Base-by-base conservation (phyloP, 495 filamentous ascomycete species). In the Apodospora peruviana region DNA sequence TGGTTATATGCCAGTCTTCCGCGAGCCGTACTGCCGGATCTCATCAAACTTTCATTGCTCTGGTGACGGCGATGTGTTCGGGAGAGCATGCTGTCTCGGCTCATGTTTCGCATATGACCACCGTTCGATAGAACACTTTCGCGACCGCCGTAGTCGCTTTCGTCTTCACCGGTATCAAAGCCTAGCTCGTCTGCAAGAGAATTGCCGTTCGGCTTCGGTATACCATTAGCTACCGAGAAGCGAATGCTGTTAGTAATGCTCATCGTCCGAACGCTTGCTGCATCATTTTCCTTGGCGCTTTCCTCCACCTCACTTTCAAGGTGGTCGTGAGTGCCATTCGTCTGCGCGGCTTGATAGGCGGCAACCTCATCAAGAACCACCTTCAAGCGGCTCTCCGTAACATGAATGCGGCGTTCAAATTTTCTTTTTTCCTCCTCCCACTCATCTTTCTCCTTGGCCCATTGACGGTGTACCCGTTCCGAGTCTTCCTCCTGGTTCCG, bases 141-240 rank as follows among this genome's bases (percentile, higher is more conserved):
- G 18, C 74, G 74, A 7, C 71, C 72, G 44, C 80, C 77, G 24
- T 72, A 67, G 43, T 77, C 73, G 38, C 69, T 77, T 47, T 76
- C 67, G 24, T 79, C 75, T 27, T 88, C 85, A 19, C 86, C 86
- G 40, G 87, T 86, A 47, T 88, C 88, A 35, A 94, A 84, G 43
- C 84, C 82, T 50, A 98, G 75, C 73, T 98, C 93, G 55, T 96
- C 88, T 8, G 93, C 93, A 35, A 98, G 69, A 55, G 84, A 93
- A 32, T 90, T 56, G 8, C 86, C 86, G 43, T 82, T 82, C 17
- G 71, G 57, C 58, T 84, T 85, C 9, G 61, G 53, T 3, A 62
- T 54, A 7, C 73, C 74, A 47, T 82, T 80, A 50, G 84, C 71
- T 29, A 83, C 72, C 10, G 89, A 93, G 60, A 84, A 88, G 25